These are phyloP conservation scores for Trichoderma oligosporum DNA, from an alignment of 2,329 filamentous ascomycete genomes.

Conservation along the genomic window DNA sequence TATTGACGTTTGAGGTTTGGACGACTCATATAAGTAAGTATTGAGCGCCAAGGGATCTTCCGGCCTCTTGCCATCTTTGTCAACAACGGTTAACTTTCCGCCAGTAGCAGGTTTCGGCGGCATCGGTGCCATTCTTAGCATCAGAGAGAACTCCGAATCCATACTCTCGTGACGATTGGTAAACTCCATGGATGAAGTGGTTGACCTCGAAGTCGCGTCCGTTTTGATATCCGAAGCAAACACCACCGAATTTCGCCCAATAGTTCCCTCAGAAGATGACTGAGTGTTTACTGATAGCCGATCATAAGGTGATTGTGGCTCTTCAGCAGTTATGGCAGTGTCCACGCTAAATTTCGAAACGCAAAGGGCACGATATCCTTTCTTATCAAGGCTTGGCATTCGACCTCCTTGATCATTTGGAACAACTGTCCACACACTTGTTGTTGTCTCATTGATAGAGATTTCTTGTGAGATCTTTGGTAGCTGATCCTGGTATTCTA, in stretches of 20 bases:
- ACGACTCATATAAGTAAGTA: slow-evolving; percentile 21
- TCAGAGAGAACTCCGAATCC: slow-evolving; percentile 8
- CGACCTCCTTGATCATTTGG: neutral
- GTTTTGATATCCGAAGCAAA: slow-evolving; percentile 28
- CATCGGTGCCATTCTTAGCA: neutral
- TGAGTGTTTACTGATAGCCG: slow-evolving; percentile 14
- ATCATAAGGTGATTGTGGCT: slow-evolving; percentile 6
- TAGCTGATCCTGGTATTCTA: slow-evolving; percentile 2
- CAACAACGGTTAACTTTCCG: slow-evolving; percentile 22
- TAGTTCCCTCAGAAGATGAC: slow-evolving; percentile 29
- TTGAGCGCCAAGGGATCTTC: slow-evolving; percentile 46
- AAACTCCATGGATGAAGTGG: slow-evolving; percentile 19
- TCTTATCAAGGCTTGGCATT: neutral
- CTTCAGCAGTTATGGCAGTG: slow-evolving; percentile 24
- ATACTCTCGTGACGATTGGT: slow-evolving; percentile 7
- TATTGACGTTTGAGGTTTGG: neutral
- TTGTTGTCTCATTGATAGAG: neutral
- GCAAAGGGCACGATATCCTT: slow-evolving; percentile 3
- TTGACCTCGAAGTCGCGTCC: neutral
- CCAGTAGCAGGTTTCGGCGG: neutral
- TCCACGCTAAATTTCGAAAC: slow-evolving; percentile 34
- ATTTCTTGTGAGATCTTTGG: neutral
- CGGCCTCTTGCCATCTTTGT: slow-evolving; percentile 26
- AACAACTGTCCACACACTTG: slow-evolving; percentile 4
- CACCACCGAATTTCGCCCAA: slow-evolving; percentile 49